Evolutionary conservation across 106 monocot species (phyloP).

Genomic region (Allium sativum): DNA sequence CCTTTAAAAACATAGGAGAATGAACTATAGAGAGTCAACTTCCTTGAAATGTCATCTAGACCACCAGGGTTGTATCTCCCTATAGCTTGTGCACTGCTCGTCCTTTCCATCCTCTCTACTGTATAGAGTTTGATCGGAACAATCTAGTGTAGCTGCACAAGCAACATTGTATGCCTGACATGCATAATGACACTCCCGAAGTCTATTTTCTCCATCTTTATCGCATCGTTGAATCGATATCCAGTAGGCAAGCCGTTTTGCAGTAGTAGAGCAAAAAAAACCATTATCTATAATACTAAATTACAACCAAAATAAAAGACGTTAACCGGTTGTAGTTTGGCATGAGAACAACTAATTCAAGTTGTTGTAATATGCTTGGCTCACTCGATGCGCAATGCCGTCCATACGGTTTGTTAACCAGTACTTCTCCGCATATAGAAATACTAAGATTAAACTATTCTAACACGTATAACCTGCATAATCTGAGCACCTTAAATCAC

Average conservation of each 20-base stretch:
- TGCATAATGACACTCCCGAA: slow-evolving; percentile 92
- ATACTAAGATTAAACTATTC: slow-evolving; percentile 73
- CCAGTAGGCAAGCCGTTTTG: slow-evolving; percentile 94
- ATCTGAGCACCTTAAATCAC: slow-evolving; percentile 97
- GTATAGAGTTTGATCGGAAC: slow-evolving; percentile 93
- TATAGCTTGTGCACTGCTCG: slow-evolving; percentile 85
- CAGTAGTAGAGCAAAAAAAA: slow-evolving; percentile 78
- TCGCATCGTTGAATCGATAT: slow-evolving; percentile 96
- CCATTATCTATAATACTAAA: slow-evolving; percentile 64
- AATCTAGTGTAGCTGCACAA: slow-evolving; percentile 81
- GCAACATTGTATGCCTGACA: slow-evolving; percentile 78
- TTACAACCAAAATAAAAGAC: slow-evolving; percentile 52
- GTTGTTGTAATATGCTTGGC: slow-evolving; percentile 79
- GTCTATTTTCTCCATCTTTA: slow-evolving; percentile 89
- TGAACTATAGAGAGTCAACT: slow-evolving; percentile 24
- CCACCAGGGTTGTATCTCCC: slow-evolving; percentile 70
- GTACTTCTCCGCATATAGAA: slow-evolving; percentile 77
- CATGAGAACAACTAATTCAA: slow-evolving; percentile 78
- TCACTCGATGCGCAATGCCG: slow-evolving; percentile 96
- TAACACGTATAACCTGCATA: slow-evolving; percentile 98
- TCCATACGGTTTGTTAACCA: slow-evolving; percentile 48
- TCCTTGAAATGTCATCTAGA: slow-evolving; percentile 28
- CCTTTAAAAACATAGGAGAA: slow-evolving; percentile 5
- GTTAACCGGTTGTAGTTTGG: slow-evolving; percentile 90
- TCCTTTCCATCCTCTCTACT: slow-evolving; percentile 83